Conservation (phyloP, 2,329 filamentous ascomycete species). For the Colletotrichum brevisporum region DNA sequence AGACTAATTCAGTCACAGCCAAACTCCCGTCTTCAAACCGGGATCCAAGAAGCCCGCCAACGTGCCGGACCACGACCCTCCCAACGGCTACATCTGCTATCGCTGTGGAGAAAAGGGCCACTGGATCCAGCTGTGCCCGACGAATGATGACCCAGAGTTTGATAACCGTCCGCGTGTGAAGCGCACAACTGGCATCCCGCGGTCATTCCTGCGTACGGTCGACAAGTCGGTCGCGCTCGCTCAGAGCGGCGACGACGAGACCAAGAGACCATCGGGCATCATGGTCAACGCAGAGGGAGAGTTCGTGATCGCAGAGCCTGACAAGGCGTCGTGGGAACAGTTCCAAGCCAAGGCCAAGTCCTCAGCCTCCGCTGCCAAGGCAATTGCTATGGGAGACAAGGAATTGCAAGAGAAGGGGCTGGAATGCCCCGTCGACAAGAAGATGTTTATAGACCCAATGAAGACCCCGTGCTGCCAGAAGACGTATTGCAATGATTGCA, state of each 20-base stretch:
- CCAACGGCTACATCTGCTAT: conserved; percentile 95
- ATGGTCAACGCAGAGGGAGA: conserved; percentile 99
- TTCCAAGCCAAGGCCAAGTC: conserved; percentile 96
- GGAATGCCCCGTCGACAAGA: conserved; percentile 96
- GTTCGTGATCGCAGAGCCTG: conserved; percentile 95
- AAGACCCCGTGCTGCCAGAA: conserved; percentile 98
- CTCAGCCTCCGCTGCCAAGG: conserved; percentile 85
- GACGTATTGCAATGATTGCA: conserved; percentile 99
- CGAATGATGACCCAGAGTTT: conserved; percentile 97
- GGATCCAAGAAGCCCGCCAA: conserved; percentile 77
- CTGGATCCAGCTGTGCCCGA: conserved; percentile 98
- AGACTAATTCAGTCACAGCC: conserved; percentile 60
- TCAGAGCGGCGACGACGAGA: conserved; percentile 82
- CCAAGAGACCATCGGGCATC: conserved; percentile 86
- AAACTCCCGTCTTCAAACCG: conserved; percentile 72
- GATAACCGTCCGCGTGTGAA: conserved; percentile 95
- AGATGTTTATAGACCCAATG: conserved; percentile 98
- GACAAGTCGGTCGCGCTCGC: conserved; percentile 87
- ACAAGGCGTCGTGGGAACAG: conserved; percentile 96
- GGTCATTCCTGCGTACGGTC: conserved; percentile 94
- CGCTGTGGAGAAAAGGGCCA: conserved; percentile 98
- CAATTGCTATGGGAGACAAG: conserved; percentile 82
- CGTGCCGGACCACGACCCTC: conserved; percentile 93
- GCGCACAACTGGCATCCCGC: conserved; percentile 95
- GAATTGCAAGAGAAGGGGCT: conserved; percentile 90